Evolutionary conservation across 2,329 filamentous ascomycete species (phyloP).

Genomic region (Cordyceps fumosorosea): DNA sequence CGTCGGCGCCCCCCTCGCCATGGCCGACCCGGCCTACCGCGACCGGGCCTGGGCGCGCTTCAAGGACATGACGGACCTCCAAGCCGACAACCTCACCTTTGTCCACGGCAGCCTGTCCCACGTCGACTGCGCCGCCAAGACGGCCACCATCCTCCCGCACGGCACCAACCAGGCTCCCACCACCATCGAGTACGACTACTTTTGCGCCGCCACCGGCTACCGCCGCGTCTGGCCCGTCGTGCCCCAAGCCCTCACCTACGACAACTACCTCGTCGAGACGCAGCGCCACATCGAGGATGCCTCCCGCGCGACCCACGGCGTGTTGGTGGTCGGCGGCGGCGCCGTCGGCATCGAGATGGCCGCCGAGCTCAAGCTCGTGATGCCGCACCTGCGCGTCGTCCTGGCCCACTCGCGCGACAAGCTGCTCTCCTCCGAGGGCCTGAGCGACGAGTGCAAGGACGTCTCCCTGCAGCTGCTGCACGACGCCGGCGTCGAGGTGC

Average conservation of each 20-base stretch:
- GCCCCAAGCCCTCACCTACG: slow-evolving; percentile 55
- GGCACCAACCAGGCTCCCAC: slow-evolving; percentile 38
- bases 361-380: slow-evolving; percentile 63
- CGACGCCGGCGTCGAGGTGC: slow-evolving; percentile 57
- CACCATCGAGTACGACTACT: slow-evolving; percentile 59
- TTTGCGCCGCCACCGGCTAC: slow-evolving; percentile 64
- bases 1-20: slow-evolving; percentile 1
- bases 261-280: slow-evolving; percentile 57
- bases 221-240: slow-evolving; percentile 66
- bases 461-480: slow-evolving; percentile 50
- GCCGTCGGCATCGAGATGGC: slow-evolving; percentile 81
- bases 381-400: slow-evolving; percentile 59
- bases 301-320: slow-evolving; percentile 44
- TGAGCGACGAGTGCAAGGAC: slow-evolving; percentile 64
- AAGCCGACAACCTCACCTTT: slow-evolving; percentile 26
- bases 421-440: slow-evolving; percentile 65
- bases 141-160: slow-evolving; percentile 47
- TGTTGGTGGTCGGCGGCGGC: slow-evolving; percentile 67
- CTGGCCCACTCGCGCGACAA: slow-evolving; percentile 66
- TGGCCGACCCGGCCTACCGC: slow-evolving; percentile 39
- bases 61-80: slow-evolving; percentile 58
- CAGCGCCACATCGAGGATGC: slow-evolving; percentile 51
- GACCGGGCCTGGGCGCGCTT: slow-evolving; percentile 65
- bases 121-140: slow-evolving; percentile 54
- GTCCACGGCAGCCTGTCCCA: slow-evolving; percentile 19